Percentiles rank a stretch among this genome's conserved stretches.
These are phyloP conservation scores for Mycocentrospora acerina DNA, from an alignment of 2,329 filamentous ascomycete genomes.

Conservation along the genomic window DNA sequence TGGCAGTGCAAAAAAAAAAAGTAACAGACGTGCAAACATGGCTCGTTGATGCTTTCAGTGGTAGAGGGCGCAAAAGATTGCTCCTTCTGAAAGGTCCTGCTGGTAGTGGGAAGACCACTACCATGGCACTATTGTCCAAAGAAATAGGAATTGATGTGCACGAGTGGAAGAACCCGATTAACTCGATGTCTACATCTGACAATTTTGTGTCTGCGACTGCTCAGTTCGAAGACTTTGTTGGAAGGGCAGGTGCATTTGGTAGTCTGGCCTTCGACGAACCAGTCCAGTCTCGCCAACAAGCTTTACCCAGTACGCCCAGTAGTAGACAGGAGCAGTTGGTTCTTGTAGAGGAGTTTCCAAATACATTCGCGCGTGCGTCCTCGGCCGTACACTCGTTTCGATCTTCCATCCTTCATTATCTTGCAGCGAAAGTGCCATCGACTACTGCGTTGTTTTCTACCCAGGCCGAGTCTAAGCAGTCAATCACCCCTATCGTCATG, in stretches of 20 bases:
- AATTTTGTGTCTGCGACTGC: constrained; percentile 70
- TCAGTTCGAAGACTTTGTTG: constrained; percentile 91
- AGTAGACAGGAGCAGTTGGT: constrained; percentile 44
- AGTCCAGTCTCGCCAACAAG: constrained; percentile 11
- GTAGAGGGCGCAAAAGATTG: constrained; percentile 64
- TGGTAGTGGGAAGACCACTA: constrained; percentile 91
- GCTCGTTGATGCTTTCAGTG: constrained; percentile 73
- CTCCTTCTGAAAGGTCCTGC: constrained; percentile 87
- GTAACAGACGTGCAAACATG: constrained; percentile 81
- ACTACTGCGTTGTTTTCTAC: constrained; percentile 47
- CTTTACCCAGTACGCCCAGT: constrained; percentile 11
- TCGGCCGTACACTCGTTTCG: constrained; percentile 60
- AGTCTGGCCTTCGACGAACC: constrained; percentile 59
- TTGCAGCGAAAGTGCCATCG: constrained; percentile 67
- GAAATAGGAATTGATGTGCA: constrained; percentile 76
- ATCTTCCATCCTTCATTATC: constrained; percentile 70
- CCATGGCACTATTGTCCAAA: constrained; percentile 73
- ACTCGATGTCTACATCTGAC: constrained; percentile 59
- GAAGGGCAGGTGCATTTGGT: constrained; percentile 76
- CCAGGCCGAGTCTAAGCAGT: constrained; percentile 20
- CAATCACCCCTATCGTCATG: constrained; percentile 70
- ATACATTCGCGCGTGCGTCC: constrained; percentile 50
- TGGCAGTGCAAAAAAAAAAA: constrained; percentile 94
- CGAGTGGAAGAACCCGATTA: constrained; percentile 87
- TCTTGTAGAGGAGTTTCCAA: constrained; percentile 54